A percentile compares a stretch with the other conserved stretches of the same genome.
These are phyloP conservation scores for Articulospora tetracladia DNA, from an alignment of 495 filamentous ascomycete genomes.

Conservation along the genomic window DNA sequence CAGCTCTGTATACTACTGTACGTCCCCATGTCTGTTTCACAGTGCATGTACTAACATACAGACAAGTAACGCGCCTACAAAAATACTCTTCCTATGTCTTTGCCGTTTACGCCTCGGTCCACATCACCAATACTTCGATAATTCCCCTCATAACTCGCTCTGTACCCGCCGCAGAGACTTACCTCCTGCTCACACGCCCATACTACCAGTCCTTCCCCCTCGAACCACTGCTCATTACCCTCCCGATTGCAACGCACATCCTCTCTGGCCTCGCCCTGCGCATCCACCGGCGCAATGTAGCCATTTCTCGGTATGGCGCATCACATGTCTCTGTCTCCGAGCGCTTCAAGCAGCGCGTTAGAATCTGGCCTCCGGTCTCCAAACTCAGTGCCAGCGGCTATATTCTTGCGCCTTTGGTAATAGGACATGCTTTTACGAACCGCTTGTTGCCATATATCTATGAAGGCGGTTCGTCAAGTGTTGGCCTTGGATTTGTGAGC, in stretches of 20 bases:
- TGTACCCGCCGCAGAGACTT: slow-evolving; percentile 53
- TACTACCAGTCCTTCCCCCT: slow-evolving; percentile 78
- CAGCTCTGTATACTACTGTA: slow-evolving; percentile 61
- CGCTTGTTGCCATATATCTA: slow-evolving; percentile 65
- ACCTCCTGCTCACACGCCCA: slow-evolving; percentile 62
- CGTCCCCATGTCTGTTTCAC: slow-evolving; percentile 18
- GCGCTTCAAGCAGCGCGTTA: slow-evolving; percentile 21
- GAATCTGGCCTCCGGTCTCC: slow-evolving; percentile 65
- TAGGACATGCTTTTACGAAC: slow-evolving; percentile 67
- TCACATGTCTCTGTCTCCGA: slow-evolving; percentile 19
- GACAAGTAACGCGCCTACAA: slow-evolving; percentile 71
- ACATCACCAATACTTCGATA: slow-evolving; percentile 76
- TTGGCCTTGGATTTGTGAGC: slow-evolving; percentile 77
- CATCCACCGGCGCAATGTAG: slow-evolving; percentile 62
- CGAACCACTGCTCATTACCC: slow-evolving; percentile 58
- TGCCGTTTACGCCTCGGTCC: slow-evolving; percentile 69
- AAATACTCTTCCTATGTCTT: slow-evolving; percentile 87
- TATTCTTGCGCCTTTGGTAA: slow-evolving; percentile 55
- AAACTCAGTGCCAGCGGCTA: slow-evolving; percentile 66
- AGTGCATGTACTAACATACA: slow-evolving; percentile 9
- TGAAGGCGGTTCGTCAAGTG: slow-evolving; percentile 78
- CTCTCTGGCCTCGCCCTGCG: slow-evolving; percentile 71
- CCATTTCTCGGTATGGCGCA: slow-evolving; percentile 65
- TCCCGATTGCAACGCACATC: slow-evolving; percentile 55
- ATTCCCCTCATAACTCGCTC: slow-evolving; percentile 60